Evolutionary conservation across 306 rosid genomes (phyloP).

Genomic region (Lathyrus oleraceus): DNA sequence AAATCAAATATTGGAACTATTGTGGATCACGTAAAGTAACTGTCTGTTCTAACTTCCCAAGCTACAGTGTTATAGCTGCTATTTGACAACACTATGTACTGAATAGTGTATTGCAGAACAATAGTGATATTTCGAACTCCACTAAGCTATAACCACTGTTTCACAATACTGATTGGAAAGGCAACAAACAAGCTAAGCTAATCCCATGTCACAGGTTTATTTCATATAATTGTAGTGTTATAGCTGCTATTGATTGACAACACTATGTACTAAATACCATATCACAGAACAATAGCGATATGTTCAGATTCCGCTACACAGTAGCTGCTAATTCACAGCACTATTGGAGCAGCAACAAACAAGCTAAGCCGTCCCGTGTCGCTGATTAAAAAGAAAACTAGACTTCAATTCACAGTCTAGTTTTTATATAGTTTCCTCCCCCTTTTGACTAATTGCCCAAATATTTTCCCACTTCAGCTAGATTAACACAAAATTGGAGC

Average conservation of each 20-base stretch:
- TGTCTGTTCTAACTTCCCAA: neutral
- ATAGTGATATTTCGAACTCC: neutral
- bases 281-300: neutral
- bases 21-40: neutral
- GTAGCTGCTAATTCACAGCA: neutral
- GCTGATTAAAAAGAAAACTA: neutral
- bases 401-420: neutral
- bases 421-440: neutral
- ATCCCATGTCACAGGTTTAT: conserved; percentile 1
- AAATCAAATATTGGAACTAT: conserved; percentile 19
- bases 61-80: neutral
- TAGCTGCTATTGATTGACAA: neutral
- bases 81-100: neutral
- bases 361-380: conserved; percentile 15
- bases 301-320: neutral
- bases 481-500: conserved; percentile 8
- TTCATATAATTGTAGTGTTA: neutral
- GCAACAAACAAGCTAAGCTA: neutral
- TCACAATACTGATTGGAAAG: neutral
- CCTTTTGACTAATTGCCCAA: conserved; percentile 6
- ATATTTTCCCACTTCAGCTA: conserved; percentile 22
- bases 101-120: neutral
- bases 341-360: neutral
- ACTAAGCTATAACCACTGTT: neutral
- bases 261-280: neutral